phyloP scores from a whole-genome alignment of 2,329 filamentous ascomycete species.

The Colletotrichum tofieldiae region DNA sequence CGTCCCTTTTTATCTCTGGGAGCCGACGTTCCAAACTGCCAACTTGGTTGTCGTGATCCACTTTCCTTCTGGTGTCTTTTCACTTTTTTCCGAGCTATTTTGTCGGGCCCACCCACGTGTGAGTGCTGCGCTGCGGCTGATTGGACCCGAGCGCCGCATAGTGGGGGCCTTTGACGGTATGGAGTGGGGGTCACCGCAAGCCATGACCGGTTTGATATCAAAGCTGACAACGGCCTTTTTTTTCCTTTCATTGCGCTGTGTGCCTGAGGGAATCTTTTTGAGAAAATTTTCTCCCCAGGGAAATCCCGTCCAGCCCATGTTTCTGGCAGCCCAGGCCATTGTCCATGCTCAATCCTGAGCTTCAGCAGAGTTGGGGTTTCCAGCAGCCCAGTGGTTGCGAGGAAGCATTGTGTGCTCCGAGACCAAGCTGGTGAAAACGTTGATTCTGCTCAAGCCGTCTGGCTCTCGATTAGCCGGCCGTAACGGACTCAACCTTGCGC shows the following conservation, averaged over 20 bases:
- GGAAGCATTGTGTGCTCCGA: background rate
- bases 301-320: slow-evolving; percentile 3
- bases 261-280: slow-evolving; percentile 37
- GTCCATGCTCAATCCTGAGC: background rate
- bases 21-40: slow-evolving; percentile 17
- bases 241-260: slow-evolving; percentile 3
- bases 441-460: background rate
- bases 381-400: background rate
- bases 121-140: slow-evolving; percentile 39
- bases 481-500: slow-evolving; percentile 31
- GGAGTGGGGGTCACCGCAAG: slow-evolving; percentile 44
- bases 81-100: slow-evolving; percentile 31
- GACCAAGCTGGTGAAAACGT: background rate
- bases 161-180: slow-evolving; percentile 41
- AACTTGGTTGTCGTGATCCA: slow-evolving; percentile 36
- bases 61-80: slow-evolving; percentile 26
- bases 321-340: background rate
- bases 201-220: slow-evolving; percentile 43
- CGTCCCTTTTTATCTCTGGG: slow-evolving; percentile 42
- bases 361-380: background rate
- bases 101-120: slow-evolving; percentile 45
- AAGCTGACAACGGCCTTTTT: slow-evolving; percentile 28
- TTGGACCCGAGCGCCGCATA: slow-evolving; percentile 38
- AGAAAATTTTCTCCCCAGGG: slow-evolving; percentile 33
- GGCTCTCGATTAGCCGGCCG: slow-evolving; percentile 25